Percentiles rank a stretch among this genome's conserved stretches.
phyloP scores from a whole-genome alignment of 1,139 yeast genomes.

The Hyphopichia burtonii region DNA sequence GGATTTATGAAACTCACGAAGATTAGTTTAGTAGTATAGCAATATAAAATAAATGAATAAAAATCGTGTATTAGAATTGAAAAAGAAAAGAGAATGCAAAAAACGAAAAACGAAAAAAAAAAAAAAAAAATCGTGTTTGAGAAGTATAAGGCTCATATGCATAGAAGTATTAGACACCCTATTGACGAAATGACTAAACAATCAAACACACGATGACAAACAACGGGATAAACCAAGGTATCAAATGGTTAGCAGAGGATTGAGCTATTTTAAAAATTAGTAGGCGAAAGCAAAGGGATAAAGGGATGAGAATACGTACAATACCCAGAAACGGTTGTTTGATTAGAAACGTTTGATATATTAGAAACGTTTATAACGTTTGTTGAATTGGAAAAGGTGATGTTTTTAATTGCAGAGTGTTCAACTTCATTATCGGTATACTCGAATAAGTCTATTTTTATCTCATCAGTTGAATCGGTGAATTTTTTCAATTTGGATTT shows the following conservation, averaged over 20 bases:
- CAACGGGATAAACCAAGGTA: not conserved
- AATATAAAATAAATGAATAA: too few relatives aligned
- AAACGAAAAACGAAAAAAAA: not conserved
- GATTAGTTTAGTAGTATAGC: too few relatives aligned
- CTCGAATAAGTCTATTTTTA: not conserved
- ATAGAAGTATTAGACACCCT: too few relatives aligned
- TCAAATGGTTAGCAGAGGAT: not conserved
- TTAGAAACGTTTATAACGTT: not conserved
- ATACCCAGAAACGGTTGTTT: not conserved
- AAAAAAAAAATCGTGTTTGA: not conserved
- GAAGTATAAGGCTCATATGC: too few relatives aligned
- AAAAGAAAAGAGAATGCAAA: not conserved
- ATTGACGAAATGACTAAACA: not conserved
- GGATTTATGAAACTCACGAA: slow-evolving; percentile 71
- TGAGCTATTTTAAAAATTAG: too few relatives aligned
- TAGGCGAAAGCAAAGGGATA: not conserved
- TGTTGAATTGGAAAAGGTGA: not conserved
- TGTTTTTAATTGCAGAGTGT: not conserved
- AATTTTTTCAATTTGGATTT: not conserved
- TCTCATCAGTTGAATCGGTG: not conserved
- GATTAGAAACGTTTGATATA: not conserved
- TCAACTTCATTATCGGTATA: too few relatives aligned
- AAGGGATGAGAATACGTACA: not conserved
- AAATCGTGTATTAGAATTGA: not conserved
- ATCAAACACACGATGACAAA: not conserved